These are phyloP conservation scores for Mycena venus DNA, from an alignment of 768 basidiomycete genomes.

Conservation along the genomic window DNA sequence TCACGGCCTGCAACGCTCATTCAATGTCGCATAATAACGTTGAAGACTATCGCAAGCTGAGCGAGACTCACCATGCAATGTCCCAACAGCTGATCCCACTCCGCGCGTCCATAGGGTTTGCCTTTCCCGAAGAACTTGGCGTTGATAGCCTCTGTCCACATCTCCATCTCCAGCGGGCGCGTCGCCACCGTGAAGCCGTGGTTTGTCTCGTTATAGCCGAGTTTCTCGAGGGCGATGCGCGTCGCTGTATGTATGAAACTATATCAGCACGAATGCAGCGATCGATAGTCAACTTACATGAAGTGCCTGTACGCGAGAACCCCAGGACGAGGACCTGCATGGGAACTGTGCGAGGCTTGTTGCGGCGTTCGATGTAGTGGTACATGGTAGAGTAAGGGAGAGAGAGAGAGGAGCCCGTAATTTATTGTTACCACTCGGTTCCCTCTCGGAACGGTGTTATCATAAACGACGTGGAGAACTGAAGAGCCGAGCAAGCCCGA, in stretches of 20 bases:
- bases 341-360: not conserved
- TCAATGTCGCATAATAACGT: no score
- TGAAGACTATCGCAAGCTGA: no score
- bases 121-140: conserved; percentile 7
- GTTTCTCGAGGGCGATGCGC: conserved; percentile 1
- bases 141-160: conserved; percentile 13
- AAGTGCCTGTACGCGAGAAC: conserved; percentile 6
- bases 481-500: no score
- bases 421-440: no score
- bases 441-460: no score
- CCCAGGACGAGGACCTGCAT: conserved; percentile 16
- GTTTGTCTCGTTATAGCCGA: not conserved
- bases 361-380: no score
- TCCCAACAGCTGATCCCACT: conserved; percentile 4
- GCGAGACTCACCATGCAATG: not conserved
- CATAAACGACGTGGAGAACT: no score
- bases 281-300: conserved; percentile 9
- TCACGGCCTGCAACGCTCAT: conserved; percentile 5
- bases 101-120: not conserved
- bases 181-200: not conserved
- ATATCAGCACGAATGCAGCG: no score
- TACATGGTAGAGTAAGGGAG: no score
- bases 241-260: no score
- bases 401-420: no score
- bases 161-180: not conserved